phyloP scores from a whole-genome alignment of 2,329 filamentous ascomycete genomes.

The Fusarium sublunatum region DNA sequence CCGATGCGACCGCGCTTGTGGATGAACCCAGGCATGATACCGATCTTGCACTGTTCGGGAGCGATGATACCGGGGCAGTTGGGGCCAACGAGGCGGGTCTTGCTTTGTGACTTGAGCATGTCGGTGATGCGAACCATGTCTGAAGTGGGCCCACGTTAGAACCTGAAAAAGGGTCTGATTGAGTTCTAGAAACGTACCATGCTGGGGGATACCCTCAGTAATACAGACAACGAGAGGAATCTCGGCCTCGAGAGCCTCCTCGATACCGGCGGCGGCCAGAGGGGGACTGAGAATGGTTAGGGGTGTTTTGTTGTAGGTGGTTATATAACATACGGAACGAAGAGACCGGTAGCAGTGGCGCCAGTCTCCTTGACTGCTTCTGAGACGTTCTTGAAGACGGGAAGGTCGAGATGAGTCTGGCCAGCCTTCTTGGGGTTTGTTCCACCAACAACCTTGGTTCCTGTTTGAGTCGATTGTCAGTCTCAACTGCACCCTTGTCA shows the following conservation, averaged over 20 bases:
- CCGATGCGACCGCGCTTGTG: conserved; percentile 99
- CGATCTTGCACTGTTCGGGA: conserved; percentile 97
- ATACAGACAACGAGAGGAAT: conserved; percentile 96
- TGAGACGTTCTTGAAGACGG: conserved; percentile 89
- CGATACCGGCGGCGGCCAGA: conserved; percentile 91
- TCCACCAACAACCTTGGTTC: conserved; percentile 96
- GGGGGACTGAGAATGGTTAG: conserved; percentile 73
- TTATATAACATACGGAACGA: conserved; percentile 79
- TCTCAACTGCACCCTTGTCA: conserved; percentile 38
- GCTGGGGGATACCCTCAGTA: conserved; percentile 97
- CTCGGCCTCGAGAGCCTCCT: conserved; percentile 94
- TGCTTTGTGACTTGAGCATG: conserved; percentile 96
- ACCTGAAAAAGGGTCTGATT: conserved; percentile 12
- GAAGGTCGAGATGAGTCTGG: conserved; percentile 85
- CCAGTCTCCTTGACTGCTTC: conserved; percentile 92
- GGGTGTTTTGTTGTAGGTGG: conserved; percentile 14
- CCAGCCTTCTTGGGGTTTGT: conserved; percentile 99
- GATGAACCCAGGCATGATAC: conserved; percentile 99
- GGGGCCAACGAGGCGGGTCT: conserved; percentile 95
- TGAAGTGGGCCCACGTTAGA: conserved; percentile 51
- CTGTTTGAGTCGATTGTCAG: conserved; percentile 58
- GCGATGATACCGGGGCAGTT: conserved; percentile 99
- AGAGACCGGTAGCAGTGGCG: conserved; percentile 92
- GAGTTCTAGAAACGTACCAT: conserved; percentile 70
- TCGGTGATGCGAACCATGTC: conserved; percentile 99